These are phyloP conservation scores for thale cress (Arabidopsis thaliana) DNA, from an alignment of 345 rosid genomes.

Conservation along the genomic window TAIR10.1 NC_003076.8:24262501-24263000, in stretches of 20 bases:
- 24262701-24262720: not conserved
- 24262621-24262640: slow-evolving; percentile 99
- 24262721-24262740: not conserved
- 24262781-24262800: not conserved
- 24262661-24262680: not conserved
- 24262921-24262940: no score
- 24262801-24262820: no score
- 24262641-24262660: slow-evolving; percentile 95
- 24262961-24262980: no score
- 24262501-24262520: slow-evolving; percentile 38
- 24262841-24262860: no score
- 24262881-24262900: no score
- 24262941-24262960: no score
- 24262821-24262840: no score
- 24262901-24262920: no score
- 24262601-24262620: slow-evolving; percentile 99
- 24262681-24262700: not conserved
- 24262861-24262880: no score
- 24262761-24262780: not conserved
- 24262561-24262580: not conserved
- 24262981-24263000: no score
- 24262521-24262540: slow-evolving; percentile 35
- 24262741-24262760: not conserved
- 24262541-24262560: not conserved
- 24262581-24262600: slow-evolving; percentile 95